Conservation (phyloP, 2,329 filamentous ascomycete species). For the Nannizziopsis barbatae region DNA sequence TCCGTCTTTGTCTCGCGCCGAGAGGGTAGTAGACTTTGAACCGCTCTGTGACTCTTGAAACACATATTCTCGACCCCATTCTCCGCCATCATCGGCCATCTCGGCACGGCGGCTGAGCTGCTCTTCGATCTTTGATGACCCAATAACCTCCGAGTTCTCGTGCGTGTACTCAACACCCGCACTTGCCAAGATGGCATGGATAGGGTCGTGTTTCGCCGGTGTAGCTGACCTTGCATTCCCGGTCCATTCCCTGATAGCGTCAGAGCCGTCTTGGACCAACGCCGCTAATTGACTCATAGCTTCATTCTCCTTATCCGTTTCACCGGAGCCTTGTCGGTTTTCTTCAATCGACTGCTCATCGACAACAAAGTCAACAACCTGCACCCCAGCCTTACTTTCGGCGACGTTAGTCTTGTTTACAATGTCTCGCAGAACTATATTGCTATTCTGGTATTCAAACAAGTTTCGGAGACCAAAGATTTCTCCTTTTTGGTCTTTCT, state of each 20-base stretch:
- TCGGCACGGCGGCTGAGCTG: conserved; percentile 67
- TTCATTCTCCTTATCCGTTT: conserved; percentile 47
- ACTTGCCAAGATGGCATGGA: conserved; percentile 77
- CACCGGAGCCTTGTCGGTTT: conserved; percentile 27
- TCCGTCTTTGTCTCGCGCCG: conserved; percentile 19
- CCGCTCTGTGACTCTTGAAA: conserved; percentile 23
- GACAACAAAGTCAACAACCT: conserved; percentile 64
- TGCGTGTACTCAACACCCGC: conserved; percentile 93
- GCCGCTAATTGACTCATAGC: conserved; percentile 63
- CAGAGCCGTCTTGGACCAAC: conserved; percentile 37
- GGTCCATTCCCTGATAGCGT: conserved; percentile 32
- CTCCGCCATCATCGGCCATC: conserved; percentile 24
- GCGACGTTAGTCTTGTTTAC: conserved; percentile 98
- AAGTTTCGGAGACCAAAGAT: conserved; percentile 86
- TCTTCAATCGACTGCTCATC: conserved; percentile 49
- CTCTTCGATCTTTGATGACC: conserved; percentile 82
- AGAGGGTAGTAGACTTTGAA: conserved; percentile 9
- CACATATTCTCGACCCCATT: conserved; percentile 27
- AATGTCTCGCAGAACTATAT: conserved; percentile 79
- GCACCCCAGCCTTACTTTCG: conserved; percentile 76
- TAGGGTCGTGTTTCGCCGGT: conserved; percentile 51
- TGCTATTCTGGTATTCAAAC: conserved; percentile 68
- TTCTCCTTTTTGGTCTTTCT: conserved; percentile 72
- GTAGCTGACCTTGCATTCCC: conserved; percentile 27
- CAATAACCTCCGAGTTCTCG: conserved; percentile 90